Evolutionary conservation across 1,284 basidiomycete species (phyloP).

Genomic region (Moesziomyces globuligerus): DNA sequence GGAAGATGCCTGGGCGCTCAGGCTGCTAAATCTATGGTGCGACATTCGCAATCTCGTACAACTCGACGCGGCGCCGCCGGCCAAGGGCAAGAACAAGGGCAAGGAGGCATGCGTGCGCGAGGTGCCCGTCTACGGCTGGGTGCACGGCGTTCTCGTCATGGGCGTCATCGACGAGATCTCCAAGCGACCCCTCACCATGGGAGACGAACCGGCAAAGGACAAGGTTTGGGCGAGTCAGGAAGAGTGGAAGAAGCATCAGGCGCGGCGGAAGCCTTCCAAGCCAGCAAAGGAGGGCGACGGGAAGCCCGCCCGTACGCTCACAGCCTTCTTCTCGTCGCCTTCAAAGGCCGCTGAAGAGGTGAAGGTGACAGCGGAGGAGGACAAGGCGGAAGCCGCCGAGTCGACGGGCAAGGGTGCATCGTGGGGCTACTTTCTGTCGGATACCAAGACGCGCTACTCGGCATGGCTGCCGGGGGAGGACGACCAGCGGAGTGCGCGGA

Average conservation of each 20-base stretch:
- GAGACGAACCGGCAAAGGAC: neutral
- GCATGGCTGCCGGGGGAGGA: conserved; percentile 34
- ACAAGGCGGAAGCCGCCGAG: conserved; percentile 3
- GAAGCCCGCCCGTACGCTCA: conserved; percentile 3
- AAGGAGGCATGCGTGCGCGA: conserved; percentile 44
- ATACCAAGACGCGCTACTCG: conserved; percentile 60
- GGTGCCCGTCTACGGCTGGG: conserved; percentile 58
- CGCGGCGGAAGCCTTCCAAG: conserved; percentile 23
- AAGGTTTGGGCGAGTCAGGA: conserved; percentile 52
- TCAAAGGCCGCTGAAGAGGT: neutral
- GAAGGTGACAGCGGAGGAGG: neutral
- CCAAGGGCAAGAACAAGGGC: conserved; percentile 2
- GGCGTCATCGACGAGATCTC: conserved; percentile 63
- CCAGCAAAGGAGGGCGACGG: neutral
- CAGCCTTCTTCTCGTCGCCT: conserved; percentile 18
- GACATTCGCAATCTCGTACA: conserved; percentile 15
- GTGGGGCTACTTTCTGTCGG: conserved; percentile 45
- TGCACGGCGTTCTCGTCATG: conserved; percentile 53
- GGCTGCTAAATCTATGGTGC: conserved; percentile 69
- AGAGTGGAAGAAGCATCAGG: conserved; percentile 47
- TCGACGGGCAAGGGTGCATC: no score
- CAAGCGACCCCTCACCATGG: conserved; percentile 3
- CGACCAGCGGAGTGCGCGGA: conserved; percentile 50
- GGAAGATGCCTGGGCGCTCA: conserved; percentile 79
- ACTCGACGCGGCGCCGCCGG: conserved; percentile 5